phyloP scores from a whole-genome alignment of 1,139 yeast species.

The Hemisphaericaspora xylofermentans region DNA sequence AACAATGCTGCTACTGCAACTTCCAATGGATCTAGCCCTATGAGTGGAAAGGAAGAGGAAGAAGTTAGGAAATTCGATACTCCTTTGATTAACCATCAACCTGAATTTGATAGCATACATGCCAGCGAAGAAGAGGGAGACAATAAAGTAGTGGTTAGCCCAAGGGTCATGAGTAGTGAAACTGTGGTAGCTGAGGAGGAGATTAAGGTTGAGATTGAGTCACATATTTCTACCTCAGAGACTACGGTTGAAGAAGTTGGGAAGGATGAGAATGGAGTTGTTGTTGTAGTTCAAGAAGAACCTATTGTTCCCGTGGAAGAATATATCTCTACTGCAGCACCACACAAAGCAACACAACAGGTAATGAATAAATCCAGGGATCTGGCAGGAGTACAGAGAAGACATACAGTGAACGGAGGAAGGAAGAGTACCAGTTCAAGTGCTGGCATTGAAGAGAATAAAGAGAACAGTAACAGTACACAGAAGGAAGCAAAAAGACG shows the following conservation, averaged over 20 bases:
- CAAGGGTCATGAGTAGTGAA: neutral
- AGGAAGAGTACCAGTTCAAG: constrained; percentile 4
- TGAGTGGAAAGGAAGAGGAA: constrained; percentile 8
- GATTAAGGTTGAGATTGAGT: neutral
- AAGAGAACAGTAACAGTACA: too few relatives aligned
- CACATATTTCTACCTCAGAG: constrained; percentile 3
- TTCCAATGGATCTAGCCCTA: neutral
- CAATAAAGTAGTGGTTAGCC: neutral
- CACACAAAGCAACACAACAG: neutral
- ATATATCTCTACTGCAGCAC: constrained; percentile 11
- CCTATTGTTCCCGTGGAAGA: constrained; percentile 15
- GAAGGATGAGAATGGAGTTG: constrained; percentile 1
- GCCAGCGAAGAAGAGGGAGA: neutral
- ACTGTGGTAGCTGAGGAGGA: neutral
- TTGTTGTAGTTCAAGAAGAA: constrained; percentile 5
- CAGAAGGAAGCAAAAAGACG: constrained; percentile 41
- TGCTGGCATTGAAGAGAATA: constrained; percentile 17
- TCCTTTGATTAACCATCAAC: constrained; percentile 31
- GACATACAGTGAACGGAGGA: constrained; percentile 11
- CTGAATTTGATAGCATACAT: constrained; percentile 23
- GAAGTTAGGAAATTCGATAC: constrained; percentile 20
- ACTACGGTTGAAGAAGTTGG: neutral
- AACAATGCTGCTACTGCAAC: constrained; percentile 10
- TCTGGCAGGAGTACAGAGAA: constrained; percentile 8
- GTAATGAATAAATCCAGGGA: too few relatives aligned